Conservation (phyloP, 495 filamentous ascomycete species). For the Xylaria palmicola region DNA sequence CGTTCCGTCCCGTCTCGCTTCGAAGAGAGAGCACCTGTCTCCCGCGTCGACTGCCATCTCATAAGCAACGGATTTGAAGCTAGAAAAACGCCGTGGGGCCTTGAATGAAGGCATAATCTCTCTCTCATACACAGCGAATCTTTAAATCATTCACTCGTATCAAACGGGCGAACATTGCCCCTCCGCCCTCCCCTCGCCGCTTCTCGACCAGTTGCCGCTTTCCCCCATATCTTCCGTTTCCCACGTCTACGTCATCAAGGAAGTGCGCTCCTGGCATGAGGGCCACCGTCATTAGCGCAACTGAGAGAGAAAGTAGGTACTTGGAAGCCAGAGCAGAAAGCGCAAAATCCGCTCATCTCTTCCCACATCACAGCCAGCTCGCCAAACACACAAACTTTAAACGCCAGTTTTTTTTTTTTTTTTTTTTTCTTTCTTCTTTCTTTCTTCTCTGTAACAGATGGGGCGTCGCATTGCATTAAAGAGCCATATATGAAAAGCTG, state of each 20-base stretch:
- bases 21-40: neutral
- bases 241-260: conserved; percentile 4
- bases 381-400: neutral
- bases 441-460: neutral
- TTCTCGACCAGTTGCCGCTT: neutral
- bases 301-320: neutral
- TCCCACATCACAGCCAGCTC: neutral
- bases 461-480: neutral
- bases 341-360: neutral
- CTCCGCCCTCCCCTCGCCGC: neutral
- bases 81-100: neutral
- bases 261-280: too few relatives aligned
- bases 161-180: neutral
- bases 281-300: too few relatives aligned
- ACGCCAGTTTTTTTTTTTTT: too few relatives aligned
- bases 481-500: neutral
- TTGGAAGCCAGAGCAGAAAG: neutral
- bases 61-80: neutral
- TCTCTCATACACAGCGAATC: neutral
- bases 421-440: too few relatives aligned
- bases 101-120: neutral
- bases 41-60: neutral
- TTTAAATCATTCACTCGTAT: conserved; percentile 12
- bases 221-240: conserved; percentile 1
- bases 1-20: neutral